Base-by-base conservation (phyloP, 805 yeast species). In the Starmera dryadoides region DNA sequence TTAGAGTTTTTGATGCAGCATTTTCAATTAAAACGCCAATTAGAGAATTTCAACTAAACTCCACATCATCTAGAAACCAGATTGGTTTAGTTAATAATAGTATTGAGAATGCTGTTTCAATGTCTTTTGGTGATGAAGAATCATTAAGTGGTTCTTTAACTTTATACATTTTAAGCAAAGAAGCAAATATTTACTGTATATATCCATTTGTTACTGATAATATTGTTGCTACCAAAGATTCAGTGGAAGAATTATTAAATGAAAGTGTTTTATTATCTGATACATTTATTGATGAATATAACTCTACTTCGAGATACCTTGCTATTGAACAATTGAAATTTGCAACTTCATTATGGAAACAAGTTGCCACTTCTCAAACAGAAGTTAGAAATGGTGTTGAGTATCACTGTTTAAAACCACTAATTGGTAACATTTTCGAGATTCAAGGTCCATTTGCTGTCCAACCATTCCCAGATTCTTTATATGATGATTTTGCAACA, bases 121-220 rank as follows among this genome's bases (percentile, higher is more conserved):
- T 59, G 15, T 22, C 55, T 11, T 50, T 57, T 36, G 58, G 59
- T 0, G 43, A 52, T 4, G 26, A 41, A 16, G 16, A 38, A 0
- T 31, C 42, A 2, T 37, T 54, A 2, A 25, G 48, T 5, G 81
- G 80, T 11, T 66, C 68, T 3, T 49, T 81, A 37, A 69, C 84
- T 0, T 58, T 83, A 17, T 77, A 72, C 48, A 52, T 80, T 8
- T 48, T 77, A 38, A 70, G 71, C 9, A 52, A 60, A 9, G 82
- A 77, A 38, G 78, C 81, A 12, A 85, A 82, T 45, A 43, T 84
- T 1, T 80, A 70, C 49, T 63, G 72, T 1, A 59, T 83, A 3
- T 76, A 71, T 45, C 93, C 93, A n/a, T 80, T 79, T 53, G 49
- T 74, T 17, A 86, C 89, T 0, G 43, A 54, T 1, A 55, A 63